A percentile compares a stretch with the other conserved stretches of the same genome.
Evolutionary conservation across 2,329 filamentous ascomycete species (phyloP).

Genomic region (Plenodomus biglobosus): DNA sequence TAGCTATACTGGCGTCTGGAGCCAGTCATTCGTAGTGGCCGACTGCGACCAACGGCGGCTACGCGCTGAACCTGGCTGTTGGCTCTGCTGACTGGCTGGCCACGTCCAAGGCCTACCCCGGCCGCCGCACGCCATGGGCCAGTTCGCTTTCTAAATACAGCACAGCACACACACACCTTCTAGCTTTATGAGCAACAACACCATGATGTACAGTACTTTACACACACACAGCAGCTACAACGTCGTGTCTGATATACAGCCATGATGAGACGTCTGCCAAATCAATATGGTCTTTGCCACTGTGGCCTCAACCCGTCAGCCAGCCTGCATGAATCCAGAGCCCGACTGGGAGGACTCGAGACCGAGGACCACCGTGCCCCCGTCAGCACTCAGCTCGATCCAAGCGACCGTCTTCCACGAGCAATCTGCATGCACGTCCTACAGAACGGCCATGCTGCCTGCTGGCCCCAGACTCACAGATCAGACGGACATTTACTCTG

Average conservation of each 20-base stretch:
- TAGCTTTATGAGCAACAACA: too few species aligned
- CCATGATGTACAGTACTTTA: too few species aligned
- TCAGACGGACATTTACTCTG: slow-evolving; percentile 1
- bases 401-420: slow-evolving; percentile 18
- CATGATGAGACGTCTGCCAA: not conserved
- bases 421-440: slow-evolving; percentile 24
- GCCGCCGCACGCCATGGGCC: slow-evolving; percentile 22
- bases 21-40: slow-evolving; percentile 26
- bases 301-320: not conserved
- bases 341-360: slow-evolving; percentile 7
- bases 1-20: slow-evolving; percentile 11
- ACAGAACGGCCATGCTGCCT: slow-evolving; percentile 8
- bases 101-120: slow-evolving; percentile 8
- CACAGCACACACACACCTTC: slow-evolving; percentile 15
- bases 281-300: not conserved
- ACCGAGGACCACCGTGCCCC: slow-evolving; percentile 12
- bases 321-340: slow-evolving; percentile 7
- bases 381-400: slow-evolving; percentile 14
- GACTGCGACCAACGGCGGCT: slow-evolving; percentile 26
- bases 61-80: slow-evolving; percentile 12
- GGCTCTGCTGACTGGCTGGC: slow-evolving; percentile 17
- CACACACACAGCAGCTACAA: not conserved
- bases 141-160: slow-evolving; percentile 18
- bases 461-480: slow-evolving; percentile 12
- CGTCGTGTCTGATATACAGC: not conserved